Evolutionary conservation across 148 eudicot genomes (phyloP).

Genomic region (Rhododendron ovatum): DNA sequence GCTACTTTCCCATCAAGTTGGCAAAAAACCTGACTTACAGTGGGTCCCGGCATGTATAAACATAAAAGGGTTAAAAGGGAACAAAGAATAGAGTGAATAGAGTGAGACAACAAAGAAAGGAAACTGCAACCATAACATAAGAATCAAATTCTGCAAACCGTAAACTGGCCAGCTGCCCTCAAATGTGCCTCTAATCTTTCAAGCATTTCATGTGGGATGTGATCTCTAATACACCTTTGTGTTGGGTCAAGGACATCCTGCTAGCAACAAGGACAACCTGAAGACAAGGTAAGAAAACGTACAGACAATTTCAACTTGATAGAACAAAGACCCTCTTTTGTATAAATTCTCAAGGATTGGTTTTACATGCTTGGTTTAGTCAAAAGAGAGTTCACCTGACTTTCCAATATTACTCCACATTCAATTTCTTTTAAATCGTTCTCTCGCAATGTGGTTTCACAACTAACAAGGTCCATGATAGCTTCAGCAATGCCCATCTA

Average conservation of each 20-base stretch:
- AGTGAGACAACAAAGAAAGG: conserved; percentile 13
- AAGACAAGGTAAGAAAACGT: conserved; percentile 16
- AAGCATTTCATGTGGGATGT: conserved; percentile 66
- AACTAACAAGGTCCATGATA: conserved; percentile 92
- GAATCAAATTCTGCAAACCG: conserved; percentile 36
- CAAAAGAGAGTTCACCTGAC: too few species aligned
- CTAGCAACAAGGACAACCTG: conserved; percentile 96
- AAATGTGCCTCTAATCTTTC: conserved; percentile 82
- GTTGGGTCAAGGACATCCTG: conserved; percentile 56
- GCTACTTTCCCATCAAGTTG: too few species aligned
- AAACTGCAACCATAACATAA: neutral
- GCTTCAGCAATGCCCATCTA: conserved; percentile 99
- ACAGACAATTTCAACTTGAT: neutral
- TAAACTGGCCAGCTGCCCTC: conserved; percentile 19
- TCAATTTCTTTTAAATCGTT: conserved; percentile 93
- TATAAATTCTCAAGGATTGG: neutral
- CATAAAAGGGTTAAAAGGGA: conserved; percentile 11
- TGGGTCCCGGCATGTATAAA: conserved; percentile 68
- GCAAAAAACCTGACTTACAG: conserved; percentile 56
- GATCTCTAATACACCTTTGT: conserved; percentile 66
- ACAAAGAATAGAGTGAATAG: neutral
- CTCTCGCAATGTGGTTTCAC: conserved; percentile 83
- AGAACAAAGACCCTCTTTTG: neutral
- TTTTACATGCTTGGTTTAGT: neutral
- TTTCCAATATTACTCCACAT: conserved; percentile 58